phyloP scores from a whole-genome alignment of 2,329 filamentous ascomycete species.

The Aspergillus ibericus region DNA sequence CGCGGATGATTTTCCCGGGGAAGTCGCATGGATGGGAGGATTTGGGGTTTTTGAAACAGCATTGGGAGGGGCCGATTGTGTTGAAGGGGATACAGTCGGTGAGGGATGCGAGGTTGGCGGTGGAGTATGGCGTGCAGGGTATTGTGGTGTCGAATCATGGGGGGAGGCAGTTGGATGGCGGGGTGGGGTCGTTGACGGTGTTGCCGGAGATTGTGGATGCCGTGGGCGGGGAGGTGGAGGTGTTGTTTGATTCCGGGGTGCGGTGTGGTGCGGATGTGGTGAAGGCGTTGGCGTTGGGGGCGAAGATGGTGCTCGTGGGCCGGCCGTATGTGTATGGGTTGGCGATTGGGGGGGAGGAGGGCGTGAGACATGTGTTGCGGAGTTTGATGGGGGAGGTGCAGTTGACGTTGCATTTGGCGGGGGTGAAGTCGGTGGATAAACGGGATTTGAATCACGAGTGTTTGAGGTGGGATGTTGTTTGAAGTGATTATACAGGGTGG shows the following conservation, averaged over 20 bases:
- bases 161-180: slow-evolving; percentile 50
- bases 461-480: background rate
- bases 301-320: slow-evolving; percentile 55
- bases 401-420: slow-evolving; percentile 22
- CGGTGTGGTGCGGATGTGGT: slow-evolving; percentile 49
- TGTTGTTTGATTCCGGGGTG: slow-evolving; percentile 51
- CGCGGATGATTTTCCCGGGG: slow-evolving; percentile 54
- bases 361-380: slow-evolving; percentile 52
- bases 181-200: slow-evolving; percentile 47
- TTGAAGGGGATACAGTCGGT: slow-evolving; percentile 57
- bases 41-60: slow-evolving; percentile 53
- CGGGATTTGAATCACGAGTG: slow-evolving; percentile 14
- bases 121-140: slow-evolving; percentile 47
- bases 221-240: slow-evolving; percentile 33
- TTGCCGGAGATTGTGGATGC: slow-evolving; percentile 56
- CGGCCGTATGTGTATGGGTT: slow-evolving; percentile 57
- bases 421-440: slow-evolving; percentile 10
- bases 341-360: slow-evolving; percentile 53
- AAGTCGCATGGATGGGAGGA: slow-evolving; percentile 61
- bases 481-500: too few relatives aligned
- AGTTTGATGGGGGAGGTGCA: slow-evolving; percentile 28
- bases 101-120: slow-evolving; percentile 47
- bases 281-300: slow-evolving; percentile 53
- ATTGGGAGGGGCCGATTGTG: slow-evolving; percentile 64
- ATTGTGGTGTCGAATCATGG: slow-evolving; percentile 54